Evolutionary conservation across 305 asterid species (phyloP).

Genomic region (Fraxinus angustifolia): DNA sequence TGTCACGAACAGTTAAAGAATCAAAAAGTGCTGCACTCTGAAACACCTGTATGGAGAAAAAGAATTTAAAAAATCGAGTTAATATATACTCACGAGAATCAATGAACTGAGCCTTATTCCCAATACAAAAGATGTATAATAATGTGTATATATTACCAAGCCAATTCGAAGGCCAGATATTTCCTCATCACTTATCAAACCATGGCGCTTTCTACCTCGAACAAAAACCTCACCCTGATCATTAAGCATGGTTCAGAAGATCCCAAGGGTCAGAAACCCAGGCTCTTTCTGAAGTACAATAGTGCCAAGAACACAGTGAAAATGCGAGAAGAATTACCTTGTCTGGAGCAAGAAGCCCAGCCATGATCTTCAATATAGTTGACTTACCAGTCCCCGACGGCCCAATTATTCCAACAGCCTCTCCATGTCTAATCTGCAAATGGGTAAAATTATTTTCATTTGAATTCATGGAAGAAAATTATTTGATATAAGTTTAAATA

Average conservation of each 20-base stretch:
- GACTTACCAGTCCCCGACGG: constrained; percentile 99
- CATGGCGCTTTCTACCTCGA: constrained; percentile 76
- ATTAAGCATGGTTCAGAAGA: constrained; percentile 27
- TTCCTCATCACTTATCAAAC: constrained; percentile 92
- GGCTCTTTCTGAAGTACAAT: constrained; percentile 10
- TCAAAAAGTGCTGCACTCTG: constrained; percentile 99
- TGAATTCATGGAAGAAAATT: constrained; percentile 19
- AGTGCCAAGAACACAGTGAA: neutral
- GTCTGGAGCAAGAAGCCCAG: constrained; percentile 99
- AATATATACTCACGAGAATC: neutral
- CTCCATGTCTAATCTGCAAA: constrained; percentile 93
- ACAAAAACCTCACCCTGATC: constrained; percentile 87
- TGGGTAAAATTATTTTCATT: constrained; percentile 8
- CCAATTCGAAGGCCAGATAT: constrained; percentile 96
- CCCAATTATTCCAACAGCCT: constrained; percentile 98
- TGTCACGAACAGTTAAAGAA: constrained; percentile 91
- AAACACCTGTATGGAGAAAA: constrained; percentile 65
- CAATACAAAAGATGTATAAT: constrained; percentile 2
- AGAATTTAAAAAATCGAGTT: constrained; percentile 18
- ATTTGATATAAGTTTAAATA: neutral
- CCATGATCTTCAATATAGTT: constrained; percentile 91
- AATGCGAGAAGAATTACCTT: constrained; percentile 45
- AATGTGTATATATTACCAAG: constrained; percentile 57
- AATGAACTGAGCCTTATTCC: neutral
- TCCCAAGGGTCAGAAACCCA: constrained; percentile 16